Evolutionary conservation across 495 filamentous ascomycete species (phyloP).

Genomic region (Penicillium bialowiezense): DNA sequence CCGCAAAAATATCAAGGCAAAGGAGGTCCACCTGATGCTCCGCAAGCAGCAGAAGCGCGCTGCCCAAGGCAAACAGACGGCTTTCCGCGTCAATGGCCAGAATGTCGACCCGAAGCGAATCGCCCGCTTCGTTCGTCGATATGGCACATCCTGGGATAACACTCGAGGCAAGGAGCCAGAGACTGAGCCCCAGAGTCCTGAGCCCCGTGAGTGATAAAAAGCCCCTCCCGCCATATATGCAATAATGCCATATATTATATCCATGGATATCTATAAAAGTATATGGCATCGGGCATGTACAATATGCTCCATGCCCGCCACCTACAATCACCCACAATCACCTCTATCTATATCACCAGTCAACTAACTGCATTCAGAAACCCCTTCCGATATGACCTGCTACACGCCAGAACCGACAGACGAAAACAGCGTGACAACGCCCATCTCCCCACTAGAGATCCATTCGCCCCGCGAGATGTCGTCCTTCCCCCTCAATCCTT

Average conservation of each 20-base stretch:
- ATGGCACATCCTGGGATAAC: constrained; percentile 24
- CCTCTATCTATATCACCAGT: too few relatives aligned
- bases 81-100: constrained; percentile 39
- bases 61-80: constrained; percentile 40
- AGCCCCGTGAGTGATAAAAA: constrained; percentile 38
- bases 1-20: constrained; percentile 45
- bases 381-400: constrained; percentile 45
- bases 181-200: constrained; percentile 25
- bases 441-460: constrained; percentile 35
- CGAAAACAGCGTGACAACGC: constrained; percentile 21
- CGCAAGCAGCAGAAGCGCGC: constrained; percentile 44
- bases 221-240: too few relatives aligned
- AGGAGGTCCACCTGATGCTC: constrained; percentile 43
- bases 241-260: background rate
- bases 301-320: background rate
- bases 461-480: constrained; percentile 30
- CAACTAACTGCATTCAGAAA: constrained; percentile 17
- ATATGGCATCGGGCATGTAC: background rate
- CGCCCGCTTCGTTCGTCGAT: constrained; percentile 38
- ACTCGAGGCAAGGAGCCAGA: constrained; percentile 22
- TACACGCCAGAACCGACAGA: constrained; percentile 38
- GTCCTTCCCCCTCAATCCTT: constrained; percentile 14
- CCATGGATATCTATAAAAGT: background rate
- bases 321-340: too few relatives aligned
- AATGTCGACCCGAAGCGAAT: constrained; percentile 39